Percentiles rank a stretch among this genome's conserved stretches.
Conservation (phyloP, 148 eudicot species). For the Dysphania ambrosioides region DNA sequence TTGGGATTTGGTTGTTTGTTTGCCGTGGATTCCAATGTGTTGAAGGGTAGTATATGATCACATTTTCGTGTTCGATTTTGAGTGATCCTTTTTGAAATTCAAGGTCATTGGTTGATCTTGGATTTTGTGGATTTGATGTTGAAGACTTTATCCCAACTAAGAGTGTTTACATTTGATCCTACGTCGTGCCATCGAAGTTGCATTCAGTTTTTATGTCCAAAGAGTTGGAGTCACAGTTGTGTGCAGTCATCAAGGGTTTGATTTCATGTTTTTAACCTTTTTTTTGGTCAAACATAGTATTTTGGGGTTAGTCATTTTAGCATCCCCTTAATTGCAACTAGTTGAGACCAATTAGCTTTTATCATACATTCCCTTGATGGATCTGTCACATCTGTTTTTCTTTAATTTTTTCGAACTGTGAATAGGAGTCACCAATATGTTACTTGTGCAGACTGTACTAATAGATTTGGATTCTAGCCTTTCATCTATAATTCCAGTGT, state of each 20-base stretch:
- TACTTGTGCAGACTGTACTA: slow-evolving; percentile 27
- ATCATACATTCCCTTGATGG: slow-evolving; percentile 9
- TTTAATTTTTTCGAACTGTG: slow-evolving; percentile 27
- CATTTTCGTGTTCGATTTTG: too few species aligned
- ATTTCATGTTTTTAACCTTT: slow-evolving; percentile 28
- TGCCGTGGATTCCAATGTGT: slow-evolving; percentile 75
- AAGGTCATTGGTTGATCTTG: slow-evolving; percentile 6
- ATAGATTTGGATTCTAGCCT: slow-evolving; percentile 2
- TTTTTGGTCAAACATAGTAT: slow-evolving; percentile 9
- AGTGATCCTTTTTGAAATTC: slow-evolving; percentile 1
- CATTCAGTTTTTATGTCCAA: background rate
- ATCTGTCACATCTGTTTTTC: slow-evolving; percentile 1
- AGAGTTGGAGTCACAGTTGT: background rate
- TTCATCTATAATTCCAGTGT: background rate
- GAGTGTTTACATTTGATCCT: too few species aligned
- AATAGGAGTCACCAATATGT: slow-evolving; percentile 24
- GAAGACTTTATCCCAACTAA: background rate
- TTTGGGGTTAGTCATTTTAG: slow-evolving; percentile 5
- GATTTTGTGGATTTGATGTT: slow-evolving; percentile 7
- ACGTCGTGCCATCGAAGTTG: slow-evolving; percentile 19
- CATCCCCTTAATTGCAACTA: background rate
- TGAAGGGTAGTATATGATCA: slow-evolving; percentile 19
- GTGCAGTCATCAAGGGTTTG: slow-evolving; percentile 1
- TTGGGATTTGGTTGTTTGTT: slow-evolving; percentile 64
- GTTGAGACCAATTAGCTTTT: slow-evolving; percentile 21